These are phyloP conservation scores for Chaetomium globosum DNA, from an alignment of 2,329 filamentous ascomycete species.

Conservation along the genomic window DNA sequence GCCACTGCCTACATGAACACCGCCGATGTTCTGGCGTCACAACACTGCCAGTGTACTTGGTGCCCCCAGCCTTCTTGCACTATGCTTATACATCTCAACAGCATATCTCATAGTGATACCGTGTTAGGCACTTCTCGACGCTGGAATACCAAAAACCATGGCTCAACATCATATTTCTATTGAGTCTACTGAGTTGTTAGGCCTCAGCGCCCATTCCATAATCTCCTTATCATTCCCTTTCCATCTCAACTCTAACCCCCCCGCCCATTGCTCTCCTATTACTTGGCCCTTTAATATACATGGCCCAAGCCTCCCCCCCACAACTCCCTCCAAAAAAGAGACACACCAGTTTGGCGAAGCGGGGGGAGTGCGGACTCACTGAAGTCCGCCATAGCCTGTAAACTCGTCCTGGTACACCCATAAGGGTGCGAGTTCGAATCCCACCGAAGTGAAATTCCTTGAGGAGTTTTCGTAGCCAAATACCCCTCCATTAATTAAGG, in stretches of 20 bases:
- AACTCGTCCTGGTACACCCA: too few relatives aligned
- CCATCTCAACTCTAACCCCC: neutral
- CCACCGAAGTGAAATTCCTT: too few relatives aligned
- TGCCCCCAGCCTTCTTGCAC: neutral
- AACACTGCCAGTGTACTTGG: neutral
- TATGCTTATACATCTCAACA: neutral
- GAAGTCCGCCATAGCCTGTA: too few relatives aligned
- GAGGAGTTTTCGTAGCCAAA: too few relatives aligned
- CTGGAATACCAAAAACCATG: neutral
- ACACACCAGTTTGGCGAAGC: too few relatives aligned
- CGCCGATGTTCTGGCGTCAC: too few relatives aligned
- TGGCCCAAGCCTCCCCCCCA: too few relatives aligned
- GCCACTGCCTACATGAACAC: neutral
- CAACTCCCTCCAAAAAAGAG: too few relatives aligned
- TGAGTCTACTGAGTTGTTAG: neutral
- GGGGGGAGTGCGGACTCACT: too few relatives aligned
- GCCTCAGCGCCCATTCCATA: neutral
- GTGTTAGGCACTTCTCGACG: neutral
- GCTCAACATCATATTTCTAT: neutral
- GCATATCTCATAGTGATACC: neutral
- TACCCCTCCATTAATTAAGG: too few relatives aligned
- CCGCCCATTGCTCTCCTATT: neutral
- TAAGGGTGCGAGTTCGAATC: too few relatives aligned
- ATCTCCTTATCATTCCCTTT: neutral
- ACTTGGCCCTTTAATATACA: too few relatives aligned